phyloP scores from a whole-genome alignment of 2,329 filamentous ascomycete genomes.

The Aureobasidium sp. region DNA sequence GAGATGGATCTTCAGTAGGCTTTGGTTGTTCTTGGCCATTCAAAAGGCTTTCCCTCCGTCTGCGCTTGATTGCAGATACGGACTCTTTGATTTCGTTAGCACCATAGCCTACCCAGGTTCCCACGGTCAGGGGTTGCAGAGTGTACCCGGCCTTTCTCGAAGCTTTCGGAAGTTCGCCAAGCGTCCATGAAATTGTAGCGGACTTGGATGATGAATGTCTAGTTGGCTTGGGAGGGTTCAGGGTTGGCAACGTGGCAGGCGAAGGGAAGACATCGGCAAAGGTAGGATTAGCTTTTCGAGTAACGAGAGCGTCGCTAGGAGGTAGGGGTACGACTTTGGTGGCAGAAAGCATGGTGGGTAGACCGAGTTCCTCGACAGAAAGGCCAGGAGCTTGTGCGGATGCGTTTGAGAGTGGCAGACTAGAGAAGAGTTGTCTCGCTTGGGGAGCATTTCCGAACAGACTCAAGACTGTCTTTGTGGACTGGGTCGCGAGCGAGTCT shows the following conservation, averaged over 20 bases:
- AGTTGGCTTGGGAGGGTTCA: slow-evolving; percentile 60
- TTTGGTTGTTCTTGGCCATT: slow-evolving; percentile 52
- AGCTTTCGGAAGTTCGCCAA: slow-evolving; percentile 42
- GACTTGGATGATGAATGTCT: slow-evolving; percentile 59
- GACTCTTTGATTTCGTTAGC: slow-evolving; percentile 35
- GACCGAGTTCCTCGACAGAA: slow-evolving; percentile 50
- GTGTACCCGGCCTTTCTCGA: slow-evolving; percentile 49
- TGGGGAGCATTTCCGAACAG: slow-evolving; percentile 67
- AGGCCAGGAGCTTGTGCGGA: slow-evolving; percentile 23
- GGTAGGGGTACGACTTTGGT: slow-evolving; percentile 55
- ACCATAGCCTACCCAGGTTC: slow-evolving; percentile 55
- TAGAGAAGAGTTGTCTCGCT: slow-evolving; percentile 76
- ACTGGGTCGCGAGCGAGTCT: slow-evolving; percentile 12
- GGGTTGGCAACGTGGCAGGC: slow-evolving; percentile 53
- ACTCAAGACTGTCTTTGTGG: slow-evolving; percentile 58
- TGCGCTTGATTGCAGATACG: slow-evolving; percentile 57
- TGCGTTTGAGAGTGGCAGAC: slow-evolving; percentile 50
- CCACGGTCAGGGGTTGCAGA: slow-evolving; percentile 55
- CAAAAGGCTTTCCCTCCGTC: slow-evolving; percentile 63
- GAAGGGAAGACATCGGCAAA: slow-evolving; percentile 68
- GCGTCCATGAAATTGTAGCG: slow-evolving; percentile 41
- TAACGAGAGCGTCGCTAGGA: slow-evolving; percentile 30
- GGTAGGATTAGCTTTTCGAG: slow-evolving; percentile 51
- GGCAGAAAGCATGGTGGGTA: slow-evolving; percentile 67
- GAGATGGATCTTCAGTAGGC: slow-evolving; percentile 15